A percentile compares a stretch with the other conserved stretches of the same genome.
Conservation (phyloP, 2,329 filamentous ascomycete species). For the Paramyrothecium roridum region DNA sequence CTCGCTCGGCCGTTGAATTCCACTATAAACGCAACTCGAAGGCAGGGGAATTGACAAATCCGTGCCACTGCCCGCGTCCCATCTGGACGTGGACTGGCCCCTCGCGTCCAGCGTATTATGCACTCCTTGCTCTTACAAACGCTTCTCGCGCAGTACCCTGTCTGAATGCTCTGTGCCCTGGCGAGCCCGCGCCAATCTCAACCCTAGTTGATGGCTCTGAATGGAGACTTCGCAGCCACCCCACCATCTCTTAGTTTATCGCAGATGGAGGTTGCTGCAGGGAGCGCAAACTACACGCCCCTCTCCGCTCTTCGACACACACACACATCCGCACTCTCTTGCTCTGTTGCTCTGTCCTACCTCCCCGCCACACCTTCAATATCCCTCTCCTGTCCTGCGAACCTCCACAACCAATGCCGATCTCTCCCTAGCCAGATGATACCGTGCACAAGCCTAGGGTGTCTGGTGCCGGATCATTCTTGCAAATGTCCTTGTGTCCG, state of each 20-base stretch:
- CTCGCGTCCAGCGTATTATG: neutral
- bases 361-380: neutral
- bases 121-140: neutral
- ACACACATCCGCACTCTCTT: too few relatives aligned
- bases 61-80: neutral
- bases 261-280: neutral
- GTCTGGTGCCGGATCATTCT: neutral
- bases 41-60: neutral
- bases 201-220: neutral
- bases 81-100: neutral
- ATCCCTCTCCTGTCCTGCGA: neutral
- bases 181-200: neutral
- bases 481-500: neutral
- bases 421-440: neutral
- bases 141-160: neutral
- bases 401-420: neutral
- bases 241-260: neutral
- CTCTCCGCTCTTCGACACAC: neutral
- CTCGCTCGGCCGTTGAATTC: neutral
- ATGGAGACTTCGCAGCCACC: neutral
- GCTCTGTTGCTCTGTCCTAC: neutral
- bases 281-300: neutral
- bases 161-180: neutral
- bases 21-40: neutral
- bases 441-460: neutral